Evolutionary conservation across 352 stramenopile genomes (phyloP), one percentile per base, ranked within the genome.

Genomic region (Phytophthora cajani): DNA sequence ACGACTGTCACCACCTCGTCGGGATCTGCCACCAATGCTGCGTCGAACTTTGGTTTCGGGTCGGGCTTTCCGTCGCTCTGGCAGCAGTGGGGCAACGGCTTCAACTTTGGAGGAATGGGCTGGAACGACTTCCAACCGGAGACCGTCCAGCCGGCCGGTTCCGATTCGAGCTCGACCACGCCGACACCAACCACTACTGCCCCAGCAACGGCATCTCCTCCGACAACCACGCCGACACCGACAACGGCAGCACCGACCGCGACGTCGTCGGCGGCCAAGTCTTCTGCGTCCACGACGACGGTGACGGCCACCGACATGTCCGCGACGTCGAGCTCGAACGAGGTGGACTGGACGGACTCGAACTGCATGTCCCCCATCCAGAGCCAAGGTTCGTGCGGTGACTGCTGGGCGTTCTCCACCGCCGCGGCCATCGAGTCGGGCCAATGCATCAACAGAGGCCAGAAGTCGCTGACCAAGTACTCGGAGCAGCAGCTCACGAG

Each of bases 391-490:
- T 69, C 85, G 10, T 99, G 98, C 73, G 97, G 97, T 57, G 97
- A 92, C 8, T 99, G 98, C 85, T 99, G 97, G 97, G 92, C 96
- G 2, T 99, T 99, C 83, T 97, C 96, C 10, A 95, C 95, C 0
- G 88, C 95, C 3, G 85, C 96, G 10, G 92, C 89, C 1, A 77
- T 98, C 6, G 96, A 99, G 76, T 93, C 92, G 8, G 94, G 88
- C 2, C 85, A 97, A 67, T 97, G 91, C 36, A 90, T 99, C 25
- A 65, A 78, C 0, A 74, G 70, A 12, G 93, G 84, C 4, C 83
- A 92, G 21, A 79, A 61, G 21, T 79, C 73, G 19, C 77, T 97
- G 25, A 83, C 84, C 33, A 91, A 94, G 68, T 84, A 98, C 21
- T 97, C 89, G 36, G 95, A 98, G 81, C 87, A 98, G 64, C 89